These are phyloP conservation scores for Alternaria hordeiaustralica DNA, from an alignment of 2,329 filamentous ascomycete species.

Conservation along the genomic window DNA sequence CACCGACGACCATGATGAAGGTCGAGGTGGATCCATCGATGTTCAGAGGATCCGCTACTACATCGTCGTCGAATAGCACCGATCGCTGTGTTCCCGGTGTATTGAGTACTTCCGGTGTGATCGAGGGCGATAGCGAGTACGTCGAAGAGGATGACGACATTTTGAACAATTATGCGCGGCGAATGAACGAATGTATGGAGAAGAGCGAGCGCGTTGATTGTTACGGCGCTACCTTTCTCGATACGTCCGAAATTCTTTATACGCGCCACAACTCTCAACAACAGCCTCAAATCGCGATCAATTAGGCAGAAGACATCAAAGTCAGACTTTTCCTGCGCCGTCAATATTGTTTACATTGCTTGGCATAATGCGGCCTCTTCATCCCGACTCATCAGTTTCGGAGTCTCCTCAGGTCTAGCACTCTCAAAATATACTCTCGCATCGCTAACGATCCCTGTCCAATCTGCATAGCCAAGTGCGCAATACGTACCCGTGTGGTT, in stretches of 20 bases:
- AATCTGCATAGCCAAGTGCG: conserved; percentile 42
- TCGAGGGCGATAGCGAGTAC: conserved; percentile 34
- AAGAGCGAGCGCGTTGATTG: conserved; percentile 24
- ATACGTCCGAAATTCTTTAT: conserved; percentile 45
- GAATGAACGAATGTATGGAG: conserved; percentile 14
- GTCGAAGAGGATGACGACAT: conserved; percentile 39
- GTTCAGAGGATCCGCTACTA: conserved; percentile 51
- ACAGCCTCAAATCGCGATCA: conserved; percentile 22
- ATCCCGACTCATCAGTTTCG: conserved; percentile 43
- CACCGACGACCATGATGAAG: conserved; percentile 61
- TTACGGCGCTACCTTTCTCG: conserved; percentile 14
- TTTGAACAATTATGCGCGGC: conserved; percentile 24
- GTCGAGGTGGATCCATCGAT: conserved; percentile 46
- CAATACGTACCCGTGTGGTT: conserved; percentile 32
- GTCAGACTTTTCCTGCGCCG: conserved; percentile 41
- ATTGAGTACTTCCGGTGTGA: conserved; percentile 37
- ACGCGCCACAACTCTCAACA: conserved; percentile 32
- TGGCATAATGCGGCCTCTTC: conserved; percentile 43
- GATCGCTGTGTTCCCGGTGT: conserved; percentile 57
- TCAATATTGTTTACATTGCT: conserved; percentile 46
- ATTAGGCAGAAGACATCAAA: conserved; percentile 44
- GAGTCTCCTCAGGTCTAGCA: conserved; percentile 39
- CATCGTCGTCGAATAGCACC: conserved; percentile 57
- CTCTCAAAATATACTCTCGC: conserved; percentile 43
- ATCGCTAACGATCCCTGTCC: conserved; percentile 44